Evolutionary conservation across 148 eudicot genomes (phyloP).

Genomic region (Cornus controversa): DNA sequence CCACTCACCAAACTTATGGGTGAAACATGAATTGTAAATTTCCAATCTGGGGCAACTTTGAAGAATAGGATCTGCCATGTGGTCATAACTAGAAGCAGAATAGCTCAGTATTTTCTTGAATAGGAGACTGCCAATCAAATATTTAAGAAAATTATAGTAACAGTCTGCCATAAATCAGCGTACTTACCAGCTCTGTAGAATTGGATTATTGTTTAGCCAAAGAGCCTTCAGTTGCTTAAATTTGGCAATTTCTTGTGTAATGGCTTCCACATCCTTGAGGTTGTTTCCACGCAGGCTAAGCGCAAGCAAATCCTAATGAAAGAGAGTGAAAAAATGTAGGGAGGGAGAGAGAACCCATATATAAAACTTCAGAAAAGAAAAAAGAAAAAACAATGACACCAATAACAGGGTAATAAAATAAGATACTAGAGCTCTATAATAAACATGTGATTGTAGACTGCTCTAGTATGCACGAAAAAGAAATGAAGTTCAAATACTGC

Average conservation of each 20-base stretch:
- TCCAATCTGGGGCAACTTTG: slow-evolving; percentile 67
- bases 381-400: too few species aligned
- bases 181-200: slow-evolving; percentile 56
- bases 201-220: slow-evolving; percentile 86
- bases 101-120: slow-evolving; percentile 19
- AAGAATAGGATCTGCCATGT: slow-evolving; percentile 47
- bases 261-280: slow-evolving; percentile 47
- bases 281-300: slow-evolving; percentile 84
- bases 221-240: slow-evolving; percentile 77
- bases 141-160: neutral
- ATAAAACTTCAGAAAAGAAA: neutral
- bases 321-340: neutral
- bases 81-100: slow-evolving; percentile 49
- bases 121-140: neutral
- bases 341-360: neutral
- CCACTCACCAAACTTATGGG: slow-evolving; percentile 79
- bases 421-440: neutral
- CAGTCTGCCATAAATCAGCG: neutral
- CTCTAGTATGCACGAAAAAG: neutral
- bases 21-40: slow-evolving; percentile 75
- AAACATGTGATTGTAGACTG: neutral
- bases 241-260: slow-evolving; percentile 54
- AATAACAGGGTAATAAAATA: too few species aligned
- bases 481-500: neutral
- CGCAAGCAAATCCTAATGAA: slow-evolving; percentile 66